Evolutionary conservation across 2,329 filamentous ascomycete species (phyloP), one percentile per base, ranked within the genome.

Genomic region (Aspergillus fumigatiaffinis): DNA sequence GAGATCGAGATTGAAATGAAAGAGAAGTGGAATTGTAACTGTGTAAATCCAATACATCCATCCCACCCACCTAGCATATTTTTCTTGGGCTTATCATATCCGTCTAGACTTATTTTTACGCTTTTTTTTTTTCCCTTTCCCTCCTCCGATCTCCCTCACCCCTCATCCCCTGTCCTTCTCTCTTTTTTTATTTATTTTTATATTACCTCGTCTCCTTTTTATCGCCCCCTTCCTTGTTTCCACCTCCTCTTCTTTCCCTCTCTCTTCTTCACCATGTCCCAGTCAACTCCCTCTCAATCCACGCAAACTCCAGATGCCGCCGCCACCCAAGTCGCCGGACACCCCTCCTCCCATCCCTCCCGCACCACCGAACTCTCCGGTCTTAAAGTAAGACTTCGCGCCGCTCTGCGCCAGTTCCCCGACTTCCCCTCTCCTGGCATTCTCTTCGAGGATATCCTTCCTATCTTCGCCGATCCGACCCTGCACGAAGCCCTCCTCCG

Each of bases 391-490:
- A 88, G 74, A 77, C 83, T 92, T 82, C 82, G 87, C 72, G 77
- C 79, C 66, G 85, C 88, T 59, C 85, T 97, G 67, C 90, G 90
- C 76, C 87, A 92, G 75, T 96, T 91, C 79, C 86, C 87, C 70
- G 91, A 97, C 82, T 97, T 97, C 80, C 93, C 93, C 58, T 87
- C 89, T 64, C 87, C 89, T 49, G 93, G 94, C 75, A 93, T 99
- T 72, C 83, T 96, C 70, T 99, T 99, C 78, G 91, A 97, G 80
- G 94, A 99, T 74, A 97, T 99, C 78, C 88, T 99, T 76, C 94
- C 94, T 60, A 88, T 97, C 72, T 97, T 99, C 81, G 87, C 90
- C 73, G 84, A 91, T 71, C 86, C 87, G 55, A 72, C 75, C 52
- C 82, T 90, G 60, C 93, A 97, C 79, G 81, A 84, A 66, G 83